phyloP scores from a whole-genome alignment of 2,329 filamentous ascomycete species.

The Fusarium chaquense region DNA sequence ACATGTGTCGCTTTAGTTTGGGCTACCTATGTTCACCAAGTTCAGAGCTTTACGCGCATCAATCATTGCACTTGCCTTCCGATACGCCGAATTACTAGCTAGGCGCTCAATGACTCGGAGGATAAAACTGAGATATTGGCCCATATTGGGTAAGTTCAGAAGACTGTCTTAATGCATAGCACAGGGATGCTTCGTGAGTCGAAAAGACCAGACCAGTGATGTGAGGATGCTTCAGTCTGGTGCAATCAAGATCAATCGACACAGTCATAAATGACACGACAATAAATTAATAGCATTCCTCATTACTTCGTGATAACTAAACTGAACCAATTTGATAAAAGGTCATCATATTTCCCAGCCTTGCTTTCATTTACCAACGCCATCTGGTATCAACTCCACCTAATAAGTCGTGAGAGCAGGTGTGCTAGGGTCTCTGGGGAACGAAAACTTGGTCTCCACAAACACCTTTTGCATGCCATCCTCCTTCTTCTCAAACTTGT shows the following conservation, averaged over 20 bases:
- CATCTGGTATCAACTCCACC: background rate
- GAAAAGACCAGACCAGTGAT: too few species aligned
- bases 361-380: background rate
- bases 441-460: constrained; percentile 69
- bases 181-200: too few species aligned
- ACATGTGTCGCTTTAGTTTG: background rate
- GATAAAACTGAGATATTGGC: too few species aligned
- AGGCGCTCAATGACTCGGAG: too few species aligned
- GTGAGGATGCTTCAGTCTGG: too few species aligned
- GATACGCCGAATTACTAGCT: too few species aligned
- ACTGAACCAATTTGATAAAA: background rate
- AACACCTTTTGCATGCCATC: constrained; percentile 87
- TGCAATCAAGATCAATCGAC: background rate
- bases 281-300: background rate
- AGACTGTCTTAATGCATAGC: too few species aligned
- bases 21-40: background rate
- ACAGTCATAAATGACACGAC: background rate
- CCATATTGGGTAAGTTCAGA: too few species aligned
- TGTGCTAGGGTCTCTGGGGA: constrained; percentile 53
- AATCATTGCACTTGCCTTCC: too few species aligned
- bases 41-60: too few species aligned
- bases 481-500: constrained; percentile 70
- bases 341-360: too few species aligned
- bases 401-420: constrained; percentile 37
- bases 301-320: background rate